Evolutionary conservation across 2,329 filamentous ascomycete species (phyloP).

Genomic region (Bipolaris gigantea): DNA sequence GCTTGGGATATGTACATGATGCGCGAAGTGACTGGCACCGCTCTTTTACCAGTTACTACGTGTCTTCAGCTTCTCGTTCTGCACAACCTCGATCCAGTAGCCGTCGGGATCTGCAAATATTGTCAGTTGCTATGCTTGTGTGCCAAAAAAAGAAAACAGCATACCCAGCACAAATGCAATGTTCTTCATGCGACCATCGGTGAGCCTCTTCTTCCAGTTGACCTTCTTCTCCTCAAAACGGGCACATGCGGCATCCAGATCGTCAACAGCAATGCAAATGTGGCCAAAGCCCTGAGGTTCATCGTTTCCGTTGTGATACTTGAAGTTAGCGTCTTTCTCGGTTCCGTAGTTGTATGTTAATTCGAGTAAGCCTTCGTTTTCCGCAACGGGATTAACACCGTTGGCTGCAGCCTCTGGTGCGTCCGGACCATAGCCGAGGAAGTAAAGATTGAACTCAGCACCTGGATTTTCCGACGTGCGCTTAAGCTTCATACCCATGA

Average conservation of each 20-base stretch:
- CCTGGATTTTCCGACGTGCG: constrained; percentile 70
- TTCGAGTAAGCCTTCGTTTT: constrained; percentile 83
- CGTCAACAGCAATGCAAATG: constrained; percentile 84
- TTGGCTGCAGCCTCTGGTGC: constrained; percentile 57
- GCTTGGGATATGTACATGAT: constrained; percentile 19
- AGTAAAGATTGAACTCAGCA: constrained; percentile 86
- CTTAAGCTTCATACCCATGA: constrained; percentile 84
- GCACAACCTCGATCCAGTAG: constrained; percentile 79
- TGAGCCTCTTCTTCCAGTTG: constrained; percentile 93
- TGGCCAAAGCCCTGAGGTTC: constrained; percentile 94
- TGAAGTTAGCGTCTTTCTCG: constrained; percentile 81
- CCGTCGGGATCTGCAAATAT: constrained; percentile 64
- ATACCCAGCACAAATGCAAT: constrained; percentile 81
- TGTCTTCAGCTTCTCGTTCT: constrained; percentile 70
- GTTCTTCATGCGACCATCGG: constrained; percentile 88
- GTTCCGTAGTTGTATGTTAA: constrained; percentile 83
- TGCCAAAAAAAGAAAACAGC: constrained; percentile 7
- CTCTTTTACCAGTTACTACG: constrained; percentile 43
- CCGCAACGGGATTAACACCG: constrained; percentile 61
- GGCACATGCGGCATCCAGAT: constrained; percentile 83
- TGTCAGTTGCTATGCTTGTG: constrained; percentile 15
- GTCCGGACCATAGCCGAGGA: constrained; percentile 71
- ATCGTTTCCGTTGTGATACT: constrained; percentile 90
- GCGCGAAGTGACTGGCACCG: constrained; percentile 10
- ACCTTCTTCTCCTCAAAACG: constrained; percentile 81